Evolutionary conservation across 2,329 filamentous ascomycete genomes (phyloP), one percentile per base, ranked within the genome.

Genomic region (Clathrospora elynae): DNA sequence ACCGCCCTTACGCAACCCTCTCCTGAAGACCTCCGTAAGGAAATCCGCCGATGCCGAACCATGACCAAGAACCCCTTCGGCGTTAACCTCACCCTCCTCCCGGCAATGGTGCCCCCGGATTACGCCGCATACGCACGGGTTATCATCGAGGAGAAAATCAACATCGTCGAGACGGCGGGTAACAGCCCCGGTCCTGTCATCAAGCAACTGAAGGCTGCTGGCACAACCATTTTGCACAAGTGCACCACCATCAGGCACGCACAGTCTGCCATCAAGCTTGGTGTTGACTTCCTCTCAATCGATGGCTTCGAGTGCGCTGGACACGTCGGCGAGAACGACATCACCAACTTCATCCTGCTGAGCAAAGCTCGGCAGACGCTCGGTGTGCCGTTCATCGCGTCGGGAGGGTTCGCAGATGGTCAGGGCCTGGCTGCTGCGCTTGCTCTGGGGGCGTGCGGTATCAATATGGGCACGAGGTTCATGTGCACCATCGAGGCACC

Each of bases 381-480:
- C 24, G 81, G 80, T 23, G 82, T 95, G 7, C 93, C 93, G 1
- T 99, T 97, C 71, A 96, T 99, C 66, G 93, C 93, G 1, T 95
- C 88, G 2, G 93, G 93, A 42, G 93, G 93, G 2, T 97, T 99
- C 66, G 92, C 90, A 9, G 93, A 99, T 68, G 93, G 93, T 0
- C 83, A 95, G 62, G 93, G 93, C 3, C 80, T 99, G 13, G 93
- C 93, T 1, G 93, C 92, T 2, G 93, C 93, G 6, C 77, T 99
- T 58, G 86, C 86, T 26, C 80, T 99, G 9, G 93, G 93, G 23
- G 93, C 93, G 0, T 88, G 89, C 69, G 93, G 93, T 51, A 85
- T 97, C 74, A 99, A 99, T 75, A 99, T 99, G 93, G 93, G 93
- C 44, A 99, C 93, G 7, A 80, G 93, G 28, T 99, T 97, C 77